phyloP scores from a whole-genome alignment of 768 basidiomycete species.

The Myochromella boudieri region DNA sequence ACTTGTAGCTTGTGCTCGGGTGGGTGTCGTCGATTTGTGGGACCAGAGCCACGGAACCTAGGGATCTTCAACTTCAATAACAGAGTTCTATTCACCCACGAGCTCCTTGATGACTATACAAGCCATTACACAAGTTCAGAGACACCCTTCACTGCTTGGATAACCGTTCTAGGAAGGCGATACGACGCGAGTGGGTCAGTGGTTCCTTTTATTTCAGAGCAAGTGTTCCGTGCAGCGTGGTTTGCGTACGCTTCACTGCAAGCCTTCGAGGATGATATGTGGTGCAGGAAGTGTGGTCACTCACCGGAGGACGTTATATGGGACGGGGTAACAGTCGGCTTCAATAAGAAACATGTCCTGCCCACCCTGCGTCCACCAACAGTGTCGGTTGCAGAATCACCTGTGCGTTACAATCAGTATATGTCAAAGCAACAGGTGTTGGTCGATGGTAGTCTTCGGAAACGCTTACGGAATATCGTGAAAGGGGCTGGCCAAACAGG shows the following conservation, averaged over 20 bases:
- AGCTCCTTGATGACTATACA: slow-evolving; percentile 27
- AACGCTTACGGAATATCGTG: no score
- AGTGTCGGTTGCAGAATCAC: no score
- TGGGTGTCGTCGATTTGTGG: slow-evolving; percentile 15
- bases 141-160: slow-evolving; percentile 23
- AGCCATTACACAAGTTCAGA: slow-evolving; percentile 24
- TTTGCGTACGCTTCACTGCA: no score
- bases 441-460: no score
- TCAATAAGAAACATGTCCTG: slow-evolving; percentile 16
- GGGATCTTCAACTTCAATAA: slow-evolving; percentile 31
- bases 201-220: no score
- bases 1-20: slow-evolving; percentile 14
- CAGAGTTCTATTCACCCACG: slow-evolving; percentile 20
- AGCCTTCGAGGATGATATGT: slow-evolving; percentile 18
- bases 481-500: no score
- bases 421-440: no score
- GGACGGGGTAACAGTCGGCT: slow-evolving; percentile 16
- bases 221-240: no score
- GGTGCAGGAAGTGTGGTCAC: slow-evolving; percentile 17
- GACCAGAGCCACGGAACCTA: slow-evolving; percentile 21
- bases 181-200: slow-evolving; percentile 15
- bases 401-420: no score
- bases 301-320: no score
- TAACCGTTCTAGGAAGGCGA: slow-evolving; percentile 11
- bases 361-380: slow-evolving; percentile 10